Conservation (phyloP, 179 eudicot genomes). For the Patellifolia procumbens region DNA sequence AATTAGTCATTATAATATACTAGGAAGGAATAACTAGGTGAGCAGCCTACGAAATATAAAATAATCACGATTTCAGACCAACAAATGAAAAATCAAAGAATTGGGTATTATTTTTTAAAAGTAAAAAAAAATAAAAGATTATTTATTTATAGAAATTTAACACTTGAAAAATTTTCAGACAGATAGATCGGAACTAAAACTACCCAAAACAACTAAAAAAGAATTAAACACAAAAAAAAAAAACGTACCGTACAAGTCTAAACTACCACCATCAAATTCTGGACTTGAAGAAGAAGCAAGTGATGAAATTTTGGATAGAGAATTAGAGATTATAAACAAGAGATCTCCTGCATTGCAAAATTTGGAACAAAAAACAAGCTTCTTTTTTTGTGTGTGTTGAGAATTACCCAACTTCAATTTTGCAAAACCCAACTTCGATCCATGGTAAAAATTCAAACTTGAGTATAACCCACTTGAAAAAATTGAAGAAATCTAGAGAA, state of each 20-base stretch:
- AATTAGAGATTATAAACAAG: no score
- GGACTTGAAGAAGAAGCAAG: neutral
- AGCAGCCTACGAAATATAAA: conserved; percentile 13
- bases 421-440: conserved; percentile 6
- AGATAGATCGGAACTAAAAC: conserved; percentile 27
- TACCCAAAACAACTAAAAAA: neutral
- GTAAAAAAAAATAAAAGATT: no score
- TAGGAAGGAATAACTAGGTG: conserved; percentile 30
- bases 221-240: neutral
- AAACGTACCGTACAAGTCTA: conserved; percentile 21
- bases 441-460: neutral
- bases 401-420: neutral
- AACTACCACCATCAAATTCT: neutral
- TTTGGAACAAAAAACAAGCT: neutral
- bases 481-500: neutral
- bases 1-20: conserved; percentile 22
- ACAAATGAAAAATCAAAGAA: neutral
- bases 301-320: neutral
- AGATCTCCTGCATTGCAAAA: conserved; percentile 26
- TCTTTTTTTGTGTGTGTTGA: neutral
- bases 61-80: conserved; percentile 2
- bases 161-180: conserved; percentile 21
- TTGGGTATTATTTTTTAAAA: neutral
- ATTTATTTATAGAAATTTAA: neutral
- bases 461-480: neutral